Evolutionary conservation across 768 basidiomycete species (phyloP).

Genomic region (Inosperma sp.): DNA sequence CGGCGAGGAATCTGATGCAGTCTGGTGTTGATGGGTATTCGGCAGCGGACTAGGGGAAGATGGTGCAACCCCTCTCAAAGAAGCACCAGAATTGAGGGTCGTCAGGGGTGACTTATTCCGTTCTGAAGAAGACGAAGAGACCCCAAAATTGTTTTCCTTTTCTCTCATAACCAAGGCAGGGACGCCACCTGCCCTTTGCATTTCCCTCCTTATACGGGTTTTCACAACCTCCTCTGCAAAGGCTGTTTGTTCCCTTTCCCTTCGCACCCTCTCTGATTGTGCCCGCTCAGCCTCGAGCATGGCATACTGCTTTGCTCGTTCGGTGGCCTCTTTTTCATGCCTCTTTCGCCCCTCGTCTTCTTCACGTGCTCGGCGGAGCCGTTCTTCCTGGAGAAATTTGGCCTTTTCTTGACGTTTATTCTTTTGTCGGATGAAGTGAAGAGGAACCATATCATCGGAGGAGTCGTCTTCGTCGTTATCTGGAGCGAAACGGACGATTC

Average conservation of each 20-base stretch:
- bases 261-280: conserved; percentile 48
- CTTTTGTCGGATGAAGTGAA: conserved; percentile 67
- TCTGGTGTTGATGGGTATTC: not conserved
- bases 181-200: conserved; percentile 44
- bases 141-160: conserved; percentile 25
- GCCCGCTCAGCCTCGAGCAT: conserved; percentile 48
- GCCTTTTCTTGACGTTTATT: conserved; percentile 73
- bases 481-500: conserved; percentile 57
- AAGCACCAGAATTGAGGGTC: conserved; percentile 4
- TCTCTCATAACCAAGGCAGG: conserved; percentile 25
- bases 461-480: conserved; percentile 46
- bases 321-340: conserved; percentile 40
- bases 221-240: conserved; percentile 60
- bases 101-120: conserved; percentile 34
- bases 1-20: conserved; percentile 5
- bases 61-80: not conserved
- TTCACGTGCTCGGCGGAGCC: conserved; percentile 47
- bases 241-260: conserved; percentile 47
- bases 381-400: conserved; percentile 57
- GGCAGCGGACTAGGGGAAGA: not conserved
- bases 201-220: conserved; percentile 57
- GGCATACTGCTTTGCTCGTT: conserved; percentile 39
- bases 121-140: conserved; percentile 38
- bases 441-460: conserved; percentile 64
- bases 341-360: conserved; percentile 47